Base-by-base conservation (phyloP, 129 eudicot species). In the Saussurea involucrata region DNA sequence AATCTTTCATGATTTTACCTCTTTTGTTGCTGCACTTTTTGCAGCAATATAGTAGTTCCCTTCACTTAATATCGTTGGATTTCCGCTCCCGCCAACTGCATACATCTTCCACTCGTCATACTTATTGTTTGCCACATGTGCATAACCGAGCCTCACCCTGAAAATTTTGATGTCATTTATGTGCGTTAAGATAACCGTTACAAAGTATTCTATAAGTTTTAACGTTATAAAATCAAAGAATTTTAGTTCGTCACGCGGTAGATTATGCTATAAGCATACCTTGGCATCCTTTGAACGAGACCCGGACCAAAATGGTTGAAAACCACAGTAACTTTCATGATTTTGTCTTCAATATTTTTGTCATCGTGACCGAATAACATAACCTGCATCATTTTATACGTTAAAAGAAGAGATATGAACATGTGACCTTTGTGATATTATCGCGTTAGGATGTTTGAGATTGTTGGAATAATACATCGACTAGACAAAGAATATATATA, bases 231-330 rank as follows among this genome's bases (percentile, higher is more conserved):
- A 11, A 33, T 15, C 3, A 57, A 29, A 77, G 58, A 4, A 24
- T 3, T 53, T 53, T 4, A 69, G 34, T 36, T 69, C 13, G 74
- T 22, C 9, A 31, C 12, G 15, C 65, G 3, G n/a, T n/a, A n/a
- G 24, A 53, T 53, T 17, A 61, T 3, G 4, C 10, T 17, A n/a
- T 70, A 65, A 25, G 4, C 64, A 72, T 65, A 88, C 96, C 92
- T 85, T 33, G 96, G 96, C 92, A 90, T 81, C 78, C 96, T 85
- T 77, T 87, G 96, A 36, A 90, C 87, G 37, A 90, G 72, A 69
- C 86, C 87, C 0, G 89, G 83, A 18, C 96, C 96, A 73, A 87
- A 90, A 80, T 86, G 90, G 80, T 90, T 90, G 29, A 77, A 90
- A 67, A 82, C 87, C 2, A 90, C 80, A 0, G 96, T 90, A 46